Percentiles rank a stretch among this genome's conserved stretches.
These are phyloP conservation scores for Xylaria telfairii DNA, from an alignment of 495 filamentous ascomycete species.

Conservation along the genomic window DNA sequence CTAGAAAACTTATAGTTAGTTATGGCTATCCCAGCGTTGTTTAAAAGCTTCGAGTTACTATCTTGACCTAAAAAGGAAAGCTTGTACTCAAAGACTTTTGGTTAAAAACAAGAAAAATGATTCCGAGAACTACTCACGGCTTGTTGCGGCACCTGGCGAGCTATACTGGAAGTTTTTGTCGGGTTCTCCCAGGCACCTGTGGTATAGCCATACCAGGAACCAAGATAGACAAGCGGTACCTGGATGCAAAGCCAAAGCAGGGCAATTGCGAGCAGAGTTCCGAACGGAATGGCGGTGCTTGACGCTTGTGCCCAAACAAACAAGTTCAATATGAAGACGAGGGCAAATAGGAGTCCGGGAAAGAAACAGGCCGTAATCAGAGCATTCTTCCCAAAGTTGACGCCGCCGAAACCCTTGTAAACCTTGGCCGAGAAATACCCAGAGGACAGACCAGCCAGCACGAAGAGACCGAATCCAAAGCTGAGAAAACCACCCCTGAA, in stretches of 20 bases:
- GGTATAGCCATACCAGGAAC: slow-evolving; percentile 80
- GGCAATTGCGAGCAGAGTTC: slow-evolving; percentile 77
- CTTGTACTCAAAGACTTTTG: too few relatives aligned
- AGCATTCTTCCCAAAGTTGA: slow-evolving; percentile 80
- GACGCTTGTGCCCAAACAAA: slow-evolving; percentile 96
- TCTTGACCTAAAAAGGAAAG: too few relatives aligned
- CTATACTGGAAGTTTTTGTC: slow-evolving; percentile 76
- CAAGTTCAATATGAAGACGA: slow-evolving; percentile 85
- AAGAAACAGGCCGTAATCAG: slow-evolving; percentile 84
- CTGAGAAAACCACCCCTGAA: slow-evolving; percentile 92
- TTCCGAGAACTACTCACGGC: too few relatives aligned
- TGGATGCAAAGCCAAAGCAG: slow-evolving; percentile 89
- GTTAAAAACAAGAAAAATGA: too few relatives aligned
- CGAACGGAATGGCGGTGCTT: slow-evolving; percentile 87
- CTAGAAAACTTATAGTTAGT: too few relatives aligned
- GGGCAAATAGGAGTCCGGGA: slow-evolving; percentile 79
- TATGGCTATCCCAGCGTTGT: too few relatives aligned
- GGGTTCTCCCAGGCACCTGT: slow-evolving; percentile 82
- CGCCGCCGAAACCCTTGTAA: slow-evolving; percentile 86
- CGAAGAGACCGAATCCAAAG: slow-evolving; percentile 83
- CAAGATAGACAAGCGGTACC: slow-evolving; percentile 85
- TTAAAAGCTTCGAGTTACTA: too few relatives aligned
- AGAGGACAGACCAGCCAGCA: slow-evolving; percentile 87
- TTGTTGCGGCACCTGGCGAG: slow-evolving; percentile 79
- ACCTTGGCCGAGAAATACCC: slow-evolving; percentile 90